Conservation (phyloP, 2,329 filamentous ascomycete genomes). For the Exophiala aquamarina region DNA sequence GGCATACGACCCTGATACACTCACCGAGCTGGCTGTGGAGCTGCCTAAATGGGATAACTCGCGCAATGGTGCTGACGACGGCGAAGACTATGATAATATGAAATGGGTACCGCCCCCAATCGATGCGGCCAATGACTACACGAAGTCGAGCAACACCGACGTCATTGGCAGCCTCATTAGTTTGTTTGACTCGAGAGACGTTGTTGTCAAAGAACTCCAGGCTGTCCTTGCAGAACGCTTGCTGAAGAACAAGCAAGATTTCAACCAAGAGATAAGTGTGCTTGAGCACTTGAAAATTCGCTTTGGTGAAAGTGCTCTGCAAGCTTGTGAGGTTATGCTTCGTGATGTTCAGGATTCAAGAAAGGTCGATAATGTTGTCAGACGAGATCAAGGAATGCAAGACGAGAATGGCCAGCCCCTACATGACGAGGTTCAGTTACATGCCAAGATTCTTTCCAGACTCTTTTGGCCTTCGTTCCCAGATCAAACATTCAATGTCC, state of each 20-base stretch:
- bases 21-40: slow-evolving; percentile 43
- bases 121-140: slow-evolving; percentile 90
- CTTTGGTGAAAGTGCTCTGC: slow-evolving; percentile 80
- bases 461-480: slow-evolving; percentile 90
- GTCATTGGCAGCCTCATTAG: slow-evolving; percentile 88
- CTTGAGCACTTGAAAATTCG: slow-evolving; percentile 84
- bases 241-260: slow-evolving; percentile 63
- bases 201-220: slow-evolving; percentile 93
- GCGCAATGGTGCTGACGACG: slow-evolving; percentile 48
- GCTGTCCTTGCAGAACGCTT: slow-evolving; percentile 83
- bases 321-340: slow-evolving; percentile 97
- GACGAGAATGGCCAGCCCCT: slow-evolving; percentile 25
- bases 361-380: slow-evolving; percentile 68
- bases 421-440: slow-evolving; percentile 48
- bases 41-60: slow-evolving; percentile 28
- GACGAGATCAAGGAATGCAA: slow-evolving; percentile 47
- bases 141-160: slow-evolving; percentile 82
- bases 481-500: slow-evolving; percentile 48
- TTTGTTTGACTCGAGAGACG: slow-evolving; percentile 83
- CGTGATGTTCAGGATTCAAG: slow-evolving; percentile 85
- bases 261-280: slow-evolving; percentile 78
- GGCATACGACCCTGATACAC: slow-evolving; percentile 35
- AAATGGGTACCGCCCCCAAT: slow-evolving; percentile 89
- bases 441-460: slow-evolving; percentile 83
- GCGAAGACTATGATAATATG: slow-evolving; percentile 89